Evolutionary conservation across 1,284 basidiomycete species (phyloP).

Genomic region (Moesziomyces sp.): DNA sequence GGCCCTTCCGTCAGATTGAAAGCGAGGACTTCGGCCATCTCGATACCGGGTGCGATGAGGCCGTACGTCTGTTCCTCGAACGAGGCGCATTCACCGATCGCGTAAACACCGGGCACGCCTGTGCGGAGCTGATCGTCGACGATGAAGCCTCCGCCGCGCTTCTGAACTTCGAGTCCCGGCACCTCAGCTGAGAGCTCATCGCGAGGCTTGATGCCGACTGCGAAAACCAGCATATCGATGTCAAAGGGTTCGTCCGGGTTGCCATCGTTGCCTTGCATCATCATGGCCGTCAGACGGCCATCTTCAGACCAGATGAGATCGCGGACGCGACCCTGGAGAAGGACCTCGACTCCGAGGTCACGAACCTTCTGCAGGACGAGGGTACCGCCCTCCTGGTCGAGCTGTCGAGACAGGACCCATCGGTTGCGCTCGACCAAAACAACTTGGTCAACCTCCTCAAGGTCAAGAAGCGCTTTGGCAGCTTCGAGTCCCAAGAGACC

Average conservation of each 20-base stretch:
- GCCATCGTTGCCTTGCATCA: constrained; percentile 55
- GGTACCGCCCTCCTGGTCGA: constrained; percentile 77
- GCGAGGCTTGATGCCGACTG: constrained; percentile 73
- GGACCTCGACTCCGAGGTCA: constrained; percentile 75
- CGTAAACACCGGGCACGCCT: constrained; percentile 75
- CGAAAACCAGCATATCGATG: constrained; percentile 68
- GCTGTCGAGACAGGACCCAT: constrained; percentile 77
- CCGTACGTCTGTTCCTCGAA: constrained; percentile 79
- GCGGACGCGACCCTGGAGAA: constrained; percentile 72
- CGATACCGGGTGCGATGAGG: constrained; percentile 77
- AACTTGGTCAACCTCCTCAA: constrained; percentile 71
- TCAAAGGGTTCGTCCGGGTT: constrained; percentile 65
- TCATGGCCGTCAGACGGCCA: constrained; percentile 52
- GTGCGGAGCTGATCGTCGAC: constrained; percentile 75
- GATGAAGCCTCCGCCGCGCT: constrained; percentile 74
- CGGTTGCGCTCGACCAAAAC: constrained; percentile 75
- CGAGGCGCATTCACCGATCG: constrained; percentile 80
- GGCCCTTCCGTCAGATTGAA: constrained; percentile 75
- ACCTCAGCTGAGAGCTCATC: constrained; percentile 74
- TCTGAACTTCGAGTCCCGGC: constrained; percentile 69
- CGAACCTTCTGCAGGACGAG: constrained; percentile 78
- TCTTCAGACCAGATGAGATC: constrained; percentile 45
- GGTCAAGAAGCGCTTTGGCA: constrained; percentile 78
- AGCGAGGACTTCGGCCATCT: constrained; percentile 80
- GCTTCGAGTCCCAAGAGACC: constrained; percentile 80